Evolutionary conservation across 805 yeast genomes (phyloP), one percentile per base, ranked within the genome.

Genomic region (Saturnispora gosingensis): DNA sequence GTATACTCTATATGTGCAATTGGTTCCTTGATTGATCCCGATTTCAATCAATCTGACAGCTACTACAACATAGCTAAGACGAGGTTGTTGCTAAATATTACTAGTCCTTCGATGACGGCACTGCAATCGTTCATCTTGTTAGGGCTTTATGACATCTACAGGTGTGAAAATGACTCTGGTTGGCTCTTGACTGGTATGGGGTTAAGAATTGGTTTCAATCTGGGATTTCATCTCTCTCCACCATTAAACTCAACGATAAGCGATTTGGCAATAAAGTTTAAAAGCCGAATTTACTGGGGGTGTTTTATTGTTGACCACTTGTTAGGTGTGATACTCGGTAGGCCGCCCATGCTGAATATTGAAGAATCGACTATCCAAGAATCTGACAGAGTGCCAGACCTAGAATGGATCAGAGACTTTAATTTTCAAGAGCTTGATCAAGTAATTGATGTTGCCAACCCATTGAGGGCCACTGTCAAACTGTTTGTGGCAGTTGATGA

Each of bases 251-350:
- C 43, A 18, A 66, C 67, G 38, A 61, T 76, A 46, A 68, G 73
- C n/a, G 71, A 73, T 32, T 71, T 80, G 47, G 82, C 80, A 56
- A 69, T 76, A 16, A 78, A 75, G 40, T 78, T 81, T 50, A 69
- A 84, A 53, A 73, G 80, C 47, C 67, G 87, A 53, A 77, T 81
- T 10, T 78, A 77, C 60, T 81, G 87, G 87, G 86, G 86, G 3
- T 74, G 81, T 47, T 81, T 76, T 61, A 67, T 81, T 52, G 82
- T 82, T 2, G 87, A 81, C 61, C 85, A 80, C 60, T 77, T 81
- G 57, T 77, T 81, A 35, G 76, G 83, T 59, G 65, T 81, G 36
- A 67, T 80, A 47, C 64, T 80, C 45, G 87, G 87, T 3, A 65
- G 85, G 48, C 83, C 84, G 0, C 74, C 82, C 0, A 65, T 75